Percentiles rank a stretch among this genome's conserved stretches.
Conservation (phyloP, 2,329 filamentous ascomycete species). For the Kalaharituber pfeilii region DNA sequence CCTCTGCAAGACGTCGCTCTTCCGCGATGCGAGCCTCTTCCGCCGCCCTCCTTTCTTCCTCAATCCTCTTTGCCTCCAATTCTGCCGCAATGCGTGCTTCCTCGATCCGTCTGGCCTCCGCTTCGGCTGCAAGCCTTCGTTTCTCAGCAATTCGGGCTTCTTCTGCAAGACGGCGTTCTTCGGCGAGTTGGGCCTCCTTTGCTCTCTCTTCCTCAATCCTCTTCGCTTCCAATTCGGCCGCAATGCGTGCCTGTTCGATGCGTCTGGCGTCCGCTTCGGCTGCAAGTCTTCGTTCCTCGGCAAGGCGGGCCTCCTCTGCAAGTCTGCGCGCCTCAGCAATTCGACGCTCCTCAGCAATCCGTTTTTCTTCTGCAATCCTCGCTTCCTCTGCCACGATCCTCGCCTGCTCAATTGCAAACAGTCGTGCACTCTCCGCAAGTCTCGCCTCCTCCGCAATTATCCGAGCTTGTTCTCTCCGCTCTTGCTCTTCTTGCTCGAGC, state of each 20-base stretch:
- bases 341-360: neutral
- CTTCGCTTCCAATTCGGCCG: no score
- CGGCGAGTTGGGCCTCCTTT: neutral
- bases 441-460: neutral
- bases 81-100: no score
- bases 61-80: neutral
- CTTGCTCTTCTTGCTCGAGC: neutral
- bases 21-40: neutral
- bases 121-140: no score
- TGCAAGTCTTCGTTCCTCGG: no score
- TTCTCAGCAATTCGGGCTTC: neutral
- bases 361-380: neutral
- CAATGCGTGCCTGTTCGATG: no score
- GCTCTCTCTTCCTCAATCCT: neutral
- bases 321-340: no score
- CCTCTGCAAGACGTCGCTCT: neutral
- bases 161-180: neutral
- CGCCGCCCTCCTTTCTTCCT: neutral
- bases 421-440: neutral
- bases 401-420: neutral
- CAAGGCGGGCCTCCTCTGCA: no score
- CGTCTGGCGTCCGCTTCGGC: no score
- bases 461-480: neutral
- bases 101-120: neutral
- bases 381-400: no score